Evolutionary conservation across 805 yeast genomes (phyloP).

Genomic region (Wickerhamiella lipophila): DNA sequence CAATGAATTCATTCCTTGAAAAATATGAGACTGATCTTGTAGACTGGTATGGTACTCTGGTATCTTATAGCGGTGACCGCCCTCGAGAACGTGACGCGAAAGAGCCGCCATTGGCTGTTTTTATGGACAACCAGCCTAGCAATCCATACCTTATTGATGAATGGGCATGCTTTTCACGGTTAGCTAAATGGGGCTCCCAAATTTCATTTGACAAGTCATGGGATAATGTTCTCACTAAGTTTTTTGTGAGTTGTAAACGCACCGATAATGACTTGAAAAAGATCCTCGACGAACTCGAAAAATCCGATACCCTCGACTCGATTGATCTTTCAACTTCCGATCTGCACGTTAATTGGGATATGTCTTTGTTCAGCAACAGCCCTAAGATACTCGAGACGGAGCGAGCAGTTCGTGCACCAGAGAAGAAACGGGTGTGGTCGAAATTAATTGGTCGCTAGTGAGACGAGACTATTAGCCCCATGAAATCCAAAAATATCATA

Average conservation of each 20-base stretch:
- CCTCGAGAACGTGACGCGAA: constrained; percentile 20
- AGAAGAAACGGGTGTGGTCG: constrained; percentile 1
- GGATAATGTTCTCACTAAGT: constrained; percentile 13
- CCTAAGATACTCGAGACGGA: constrained; percentile 13
- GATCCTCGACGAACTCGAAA: constrained; percentile 12
- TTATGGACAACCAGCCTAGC: constrained; percentile 24
- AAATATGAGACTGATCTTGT: constrained; percentile 44
- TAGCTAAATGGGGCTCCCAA: constrained; percentile 17
- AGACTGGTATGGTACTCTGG: constrained; percentile 38
- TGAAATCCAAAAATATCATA: not conserved
- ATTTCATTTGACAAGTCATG: constrained; percentile 2
- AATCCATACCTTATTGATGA: constrained; percentile 30
- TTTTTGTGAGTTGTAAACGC: constrained; percentile 14
- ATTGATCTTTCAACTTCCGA: constrained; percentile 12
- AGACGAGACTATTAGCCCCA: not conserved
- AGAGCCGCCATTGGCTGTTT: constrained; percentile 19
- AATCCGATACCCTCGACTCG: constrained; percentile 23
- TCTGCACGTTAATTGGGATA: constrained; percentile 15
- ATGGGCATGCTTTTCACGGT: constrained; percentile 24
- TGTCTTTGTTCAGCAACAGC: constrained; percentile 16
- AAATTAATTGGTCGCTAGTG: constrained; percentile 1
- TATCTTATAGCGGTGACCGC: constrained; percentile 32
- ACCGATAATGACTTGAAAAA: constrained; percentile 11
- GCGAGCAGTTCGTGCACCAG: not conserved
- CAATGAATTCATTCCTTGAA: constrained; percentile 56